Base-by-base conservation (phyloP, 108 stramenopile genomes). In the Poteriospumella lacustris region DNA sequence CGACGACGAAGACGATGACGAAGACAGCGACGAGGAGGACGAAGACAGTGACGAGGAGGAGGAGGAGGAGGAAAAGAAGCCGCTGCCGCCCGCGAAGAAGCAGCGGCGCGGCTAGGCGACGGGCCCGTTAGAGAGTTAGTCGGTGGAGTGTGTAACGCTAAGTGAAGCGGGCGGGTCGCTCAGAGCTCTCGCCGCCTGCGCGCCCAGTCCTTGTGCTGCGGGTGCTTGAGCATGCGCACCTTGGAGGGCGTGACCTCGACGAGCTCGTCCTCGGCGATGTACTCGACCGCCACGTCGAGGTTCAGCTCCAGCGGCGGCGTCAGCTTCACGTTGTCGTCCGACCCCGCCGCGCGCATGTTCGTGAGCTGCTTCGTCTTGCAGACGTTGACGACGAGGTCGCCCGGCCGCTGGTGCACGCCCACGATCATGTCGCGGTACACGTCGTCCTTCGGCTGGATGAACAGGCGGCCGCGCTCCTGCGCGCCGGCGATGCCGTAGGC, bases 391-490 rank as follows among this genome's bases (percentile, higher is more conserved):
- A 91, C 89, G 70, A 99, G 88, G 81, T 99, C 98, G 38, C 92
- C 94, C 2, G 94, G 94, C 2, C 96, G 93, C 90, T 95, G 95
- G 78, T 97, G 93, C 70, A 96, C 92, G n/a, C 98, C 98, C 56
- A 99, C 70, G 15, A 85, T 85, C 84, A 85, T 85, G 80, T 80
- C 84, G 3, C 31, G 19, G 67, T 80, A 80, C 0, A 80, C 80
- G 34, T 76, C 75, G 1, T 31, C 58, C 80, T 80, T 75, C 28
- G 92, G 81, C 39, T 52, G 82, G 34, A 91, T 86, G 79, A 99
- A 94, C 83, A 99, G 83, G 43, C 91, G 82, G 39, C 98, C 98
- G 44, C 98, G 90, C 64, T 91, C 89, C 85, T 99, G 96, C 0
- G 96, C 94, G 43, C 92, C 92, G 69, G 89, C 86, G 40, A 97